phyloP scores from a whole-genome alignment of 495 filamentous ascomycete species.

The Aspergillus sparsus region DNA sequence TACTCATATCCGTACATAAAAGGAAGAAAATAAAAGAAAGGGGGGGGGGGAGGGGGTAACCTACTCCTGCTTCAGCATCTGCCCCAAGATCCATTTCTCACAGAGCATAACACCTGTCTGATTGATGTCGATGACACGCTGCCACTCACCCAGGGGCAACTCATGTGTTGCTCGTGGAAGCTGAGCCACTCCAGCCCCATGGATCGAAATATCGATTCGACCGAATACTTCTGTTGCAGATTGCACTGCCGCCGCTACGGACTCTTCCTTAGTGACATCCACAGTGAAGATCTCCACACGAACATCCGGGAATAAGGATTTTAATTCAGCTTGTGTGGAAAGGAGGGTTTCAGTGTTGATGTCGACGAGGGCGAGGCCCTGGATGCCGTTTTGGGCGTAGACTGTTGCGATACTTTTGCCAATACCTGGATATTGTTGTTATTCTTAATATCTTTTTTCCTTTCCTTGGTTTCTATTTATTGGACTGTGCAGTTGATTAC shows the following conservation, averaged over 20 bases:
- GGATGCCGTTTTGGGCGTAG: conserved; percentile 31
- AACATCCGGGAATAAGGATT: conserved; percentile 14
- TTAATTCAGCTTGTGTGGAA: conserved; percentile 17
- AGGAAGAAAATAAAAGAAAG: not conserved
- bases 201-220: conserved; percentile 55
- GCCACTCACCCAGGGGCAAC: conserved; percentile 39
- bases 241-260: conserved; percentile 23
- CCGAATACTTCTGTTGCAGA: conserved; percentile 32
- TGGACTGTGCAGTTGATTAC: too few relatives aligned
- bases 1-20: not conserved
- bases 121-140: conserved; percentile 46
- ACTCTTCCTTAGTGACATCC: conserved; percentile 29
- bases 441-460: not conserved
- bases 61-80: conserved; percentile 53
- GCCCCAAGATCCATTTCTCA: conserved; percentile 46
- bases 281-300: conserved; percentile 16
- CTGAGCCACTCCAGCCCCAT: conserved; percentile 44
- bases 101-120: conserved; percentile 51
- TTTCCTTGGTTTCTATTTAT: too few relatives aligned
- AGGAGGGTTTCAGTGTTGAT: conserved; percentile 25
- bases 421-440: conserved; percentile 25
- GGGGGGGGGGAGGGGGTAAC: not conserved
- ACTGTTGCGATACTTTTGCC: conserved; percentile 26
- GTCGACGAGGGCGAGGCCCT: conserved; percentile 26
- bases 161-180: conserved; percentile 31